Base-by-base conservation (phyloP, 768 basidiomycete genomes). In the Baorangia bicolor region DNA sequence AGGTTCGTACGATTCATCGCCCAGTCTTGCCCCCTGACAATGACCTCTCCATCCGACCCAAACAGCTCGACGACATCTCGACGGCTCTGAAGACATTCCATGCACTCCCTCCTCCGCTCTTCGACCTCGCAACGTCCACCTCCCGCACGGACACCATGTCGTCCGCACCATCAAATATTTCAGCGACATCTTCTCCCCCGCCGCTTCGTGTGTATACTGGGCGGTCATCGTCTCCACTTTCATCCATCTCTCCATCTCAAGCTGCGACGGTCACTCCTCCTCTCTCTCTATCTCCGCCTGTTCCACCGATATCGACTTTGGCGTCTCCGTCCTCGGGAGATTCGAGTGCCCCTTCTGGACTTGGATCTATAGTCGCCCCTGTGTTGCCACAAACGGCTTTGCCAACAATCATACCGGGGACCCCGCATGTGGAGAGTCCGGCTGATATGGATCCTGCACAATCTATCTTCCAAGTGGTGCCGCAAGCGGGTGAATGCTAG, bases 1-100 rank as follows among this genome's bases (percentile, higher is more conserved):
- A 89, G 79, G 90, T 87, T 57, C 31, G 59, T 53, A 20, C 44
- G 6, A 5, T 31, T 30, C n/a, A 5, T 28, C 18, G 4, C 14
- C 25, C 20, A 5, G 12, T 23, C n/a, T n/a, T 46, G 12, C n/a
- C 5, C 14, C 7, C 4, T 45, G 52, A 54, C 25, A 38, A 31
- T 21, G 53, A 20, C 11, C 3, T 30, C 7, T 33, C 18, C 14
- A 9, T 55, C 25, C 27, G 11, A 31, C 18, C 10, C 10, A 13
- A 16, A 48, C 53, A 71, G 70, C 68, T 71, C 38, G 70, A 68
- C 30, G 62, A 68, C 10, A 66, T 71, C 42, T 73, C 70, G 23
- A 55, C 38, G 14, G 71, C 75, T 8, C 65, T 80, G 9, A 76
- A 76, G 37, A 65, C 72, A 12, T 80, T 80, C 50, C 78, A 80